Percentiles rank a stretch among this genome's conserved stretches.
Evolutionary conservation across 257 asterid species (phyloP).

Genomic region (Coffea eugenioides): DNA sequence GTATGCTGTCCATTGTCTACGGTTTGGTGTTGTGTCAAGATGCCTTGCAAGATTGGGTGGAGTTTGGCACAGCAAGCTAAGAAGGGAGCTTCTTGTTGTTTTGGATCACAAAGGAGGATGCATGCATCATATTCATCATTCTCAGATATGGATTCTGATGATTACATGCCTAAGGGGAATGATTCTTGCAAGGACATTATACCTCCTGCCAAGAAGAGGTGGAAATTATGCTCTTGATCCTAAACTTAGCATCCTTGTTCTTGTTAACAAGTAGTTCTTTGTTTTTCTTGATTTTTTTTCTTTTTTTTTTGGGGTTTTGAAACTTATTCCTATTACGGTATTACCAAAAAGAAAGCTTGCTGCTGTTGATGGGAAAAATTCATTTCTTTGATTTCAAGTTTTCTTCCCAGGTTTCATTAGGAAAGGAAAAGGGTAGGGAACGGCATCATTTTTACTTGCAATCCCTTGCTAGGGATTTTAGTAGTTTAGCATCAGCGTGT

Average conservation of each 20-base stretch:
- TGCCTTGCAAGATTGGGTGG: conserved; percentile 21
- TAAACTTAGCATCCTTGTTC: background rate
- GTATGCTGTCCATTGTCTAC: conserved; percentile 27
- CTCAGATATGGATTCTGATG: conserved; percentile 29
- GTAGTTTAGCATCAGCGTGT: no score
- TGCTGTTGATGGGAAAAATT: background rate
- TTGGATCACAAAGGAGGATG: conserved; percentile 11
- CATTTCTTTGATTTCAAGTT: no score
- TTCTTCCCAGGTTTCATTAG: no score
- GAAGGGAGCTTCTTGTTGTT: conserved; percentile 8
- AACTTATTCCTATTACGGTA: background rate
- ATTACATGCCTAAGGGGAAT: background rate
- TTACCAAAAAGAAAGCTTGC: background rate
- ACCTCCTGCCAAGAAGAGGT: background rate
- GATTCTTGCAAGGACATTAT: background rate
- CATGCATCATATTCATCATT: conserved; percentile 21
- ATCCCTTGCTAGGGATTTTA: no score
- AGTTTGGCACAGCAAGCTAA: conserved; percentile 13
- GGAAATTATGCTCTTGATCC: background rate
- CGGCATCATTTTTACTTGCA: no score
- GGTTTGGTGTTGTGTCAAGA: conserved; percentile 24
- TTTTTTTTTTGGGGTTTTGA: no score
- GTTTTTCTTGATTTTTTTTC: no score
- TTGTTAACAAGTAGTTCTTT: background rate
- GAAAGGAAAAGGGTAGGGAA: no score